Evolutionary conservation across 495 filamentous ascomycete species (phyloP), one percentile per base, ranked within the genome.

Genomic region (Penicillium silybi): DNA sequence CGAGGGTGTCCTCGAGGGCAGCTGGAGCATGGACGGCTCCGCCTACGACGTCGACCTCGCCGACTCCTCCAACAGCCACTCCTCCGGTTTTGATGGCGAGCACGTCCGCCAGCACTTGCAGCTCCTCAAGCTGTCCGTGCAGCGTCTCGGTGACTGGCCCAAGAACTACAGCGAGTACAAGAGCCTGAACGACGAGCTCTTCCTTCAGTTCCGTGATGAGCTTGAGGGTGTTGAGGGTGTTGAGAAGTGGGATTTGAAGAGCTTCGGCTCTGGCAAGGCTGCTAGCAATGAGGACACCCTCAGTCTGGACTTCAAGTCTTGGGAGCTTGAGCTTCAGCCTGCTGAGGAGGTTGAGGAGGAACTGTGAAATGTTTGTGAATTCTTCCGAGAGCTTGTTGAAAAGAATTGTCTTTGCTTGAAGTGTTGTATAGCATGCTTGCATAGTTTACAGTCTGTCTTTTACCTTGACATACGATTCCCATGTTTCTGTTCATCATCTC

Each of bases 61-160:
- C n/a, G 61, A 57, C 25, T 44, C 41, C 22, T 22, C 22, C 18
- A 48, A 32, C 13, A 6, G 37, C 16, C 16, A 13, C n/a, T 39
- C 37, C 6, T 18, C 48, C 3, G 19, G 56, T 17, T 40, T 58
- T 44, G 64, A 65, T 16, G 65, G 58, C 29, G 65, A 73, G 46
- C 56, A 66, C 15, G 66, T 68, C 11, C 66, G 66, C 19, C 66
- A 66, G 53, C 68, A 73, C 47, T 43, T 73, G 20, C 61, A 61
- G 27, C 63, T 73, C 18, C 57, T 73, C 15, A 73, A 73, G 58
- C 63, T 67, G 18, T 58, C 70, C n/a, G 54, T 71, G 7, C 64
- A 73, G 54, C 70, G 68, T 10, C 54, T 71, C 42, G 70, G 70
- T 42, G 61, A 64, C 53, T 73, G 68, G 68, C 70, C 70, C 25